These are phyloP conservation scores for Eutreptiella sp. DNA, from an alignment of 208 protist genomes.

Conservation along the genomic window DNA sequence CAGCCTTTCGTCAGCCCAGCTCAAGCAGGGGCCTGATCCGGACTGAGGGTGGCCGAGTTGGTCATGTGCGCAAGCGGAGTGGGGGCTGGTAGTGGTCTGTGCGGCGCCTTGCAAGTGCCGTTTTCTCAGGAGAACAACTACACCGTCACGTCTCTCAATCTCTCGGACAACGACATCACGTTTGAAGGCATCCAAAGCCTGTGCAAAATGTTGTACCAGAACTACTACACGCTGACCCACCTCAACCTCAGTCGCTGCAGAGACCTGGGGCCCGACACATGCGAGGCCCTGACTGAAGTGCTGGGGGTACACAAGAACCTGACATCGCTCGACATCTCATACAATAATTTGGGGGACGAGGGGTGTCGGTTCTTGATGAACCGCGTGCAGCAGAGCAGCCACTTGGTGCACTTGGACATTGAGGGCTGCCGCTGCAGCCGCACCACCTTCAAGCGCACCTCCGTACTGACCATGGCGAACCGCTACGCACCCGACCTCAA, in stretches of 20 bases:
- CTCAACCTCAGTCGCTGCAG: slow-evolving; percentile 12
- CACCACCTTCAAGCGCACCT: no score
- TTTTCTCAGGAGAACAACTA: slow-evolving; percentile 17
- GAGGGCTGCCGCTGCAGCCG: neutral
- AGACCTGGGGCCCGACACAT: slow-evolving; percentile 1
- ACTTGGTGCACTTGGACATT: neutral
- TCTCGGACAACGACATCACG: slow-evolving; percentile 22
- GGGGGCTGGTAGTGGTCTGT: neutral
- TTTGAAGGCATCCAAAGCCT: slow-evolving; percentile 6
- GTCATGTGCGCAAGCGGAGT: slow-evolving; percentile 9
- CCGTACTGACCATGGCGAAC: no score
- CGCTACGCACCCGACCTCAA: no score
- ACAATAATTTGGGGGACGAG: neutral
- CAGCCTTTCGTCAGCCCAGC: no score
- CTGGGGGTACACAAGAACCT: neutral
- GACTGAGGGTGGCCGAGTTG: no score
- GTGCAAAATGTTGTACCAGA: neutral
- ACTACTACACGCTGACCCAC: slow-evolving; percentile 11
- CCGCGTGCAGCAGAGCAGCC: neutral
- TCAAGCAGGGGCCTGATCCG: no score
- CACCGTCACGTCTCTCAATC: slow-evolving; percentile 8
- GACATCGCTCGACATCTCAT: neutral
- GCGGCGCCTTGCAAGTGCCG: neutral
- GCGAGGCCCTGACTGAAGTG: neutral
- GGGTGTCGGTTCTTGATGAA: neutral